Conservation (phyloP, 2,329 filamentous ascomycete species). For the Macrophomina tecta region DNA sequence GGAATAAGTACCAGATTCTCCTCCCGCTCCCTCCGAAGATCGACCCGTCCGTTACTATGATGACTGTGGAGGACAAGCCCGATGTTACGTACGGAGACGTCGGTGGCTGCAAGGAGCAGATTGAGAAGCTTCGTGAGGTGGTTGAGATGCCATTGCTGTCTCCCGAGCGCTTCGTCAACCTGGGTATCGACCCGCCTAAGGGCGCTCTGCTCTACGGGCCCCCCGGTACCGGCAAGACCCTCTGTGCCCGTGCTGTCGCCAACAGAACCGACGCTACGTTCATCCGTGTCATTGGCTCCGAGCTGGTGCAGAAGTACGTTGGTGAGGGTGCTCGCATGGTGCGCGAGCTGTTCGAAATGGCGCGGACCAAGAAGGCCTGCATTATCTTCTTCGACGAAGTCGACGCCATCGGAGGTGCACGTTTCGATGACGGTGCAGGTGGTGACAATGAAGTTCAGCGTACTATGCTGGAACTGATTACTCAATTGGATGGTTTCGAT, state of each 20-base stretch:
- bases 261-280: slow-evolving; percentile 99
- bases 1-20: slow-evolving; percentile 99
- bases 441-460: slow-evolving; percentile 97
- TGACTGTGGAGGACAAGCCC: slow-evolving; percentile 99
- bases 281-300: slow-evolving; percentile 96
- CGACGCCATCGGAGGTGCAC: slow-evolving; percentile 91
- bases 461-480: slow-evolving; percentile 98
- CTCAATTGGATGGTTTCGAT: slow-evolving; percentile 95
- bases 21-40: slow-evolving; percentile 96
- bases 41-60: slow-evolving; percentile 99
- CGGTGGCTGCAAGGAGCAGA: slow-evolving; percentile 98
- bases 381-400: slow-evolving; percentile 99
- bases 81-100: slow-evolving; percentile 99
- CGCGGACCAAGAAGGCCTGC: slow-evolving; percentile 97
- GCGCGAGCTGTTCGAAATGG: slow-evolving; percentile 98
- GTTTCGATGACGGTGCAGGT: slow-evolving; percentile 95
- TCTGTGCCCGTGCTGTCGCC: slow-evolving; percentile 94
- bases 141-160: slow-evolving; percentile 98
- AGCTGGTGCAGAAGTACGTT: slow-evolving; percentile 98
- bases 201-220: slow-evolving; percentile 95
- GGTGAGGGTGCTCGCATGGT: slow-evolving; percentile 99
- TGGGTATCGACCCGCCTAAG: slow-evolving; percentile 99
- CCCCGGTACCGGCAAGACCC: slow-evolving; percentile 97
- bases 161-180: slow-evolving; percentile 94
- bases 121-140: slow-evolving; percentile 97